Conservation (phyloP, 1,284 basidiomycete genomes). For the Apiotrichum domesticum region DNA sequence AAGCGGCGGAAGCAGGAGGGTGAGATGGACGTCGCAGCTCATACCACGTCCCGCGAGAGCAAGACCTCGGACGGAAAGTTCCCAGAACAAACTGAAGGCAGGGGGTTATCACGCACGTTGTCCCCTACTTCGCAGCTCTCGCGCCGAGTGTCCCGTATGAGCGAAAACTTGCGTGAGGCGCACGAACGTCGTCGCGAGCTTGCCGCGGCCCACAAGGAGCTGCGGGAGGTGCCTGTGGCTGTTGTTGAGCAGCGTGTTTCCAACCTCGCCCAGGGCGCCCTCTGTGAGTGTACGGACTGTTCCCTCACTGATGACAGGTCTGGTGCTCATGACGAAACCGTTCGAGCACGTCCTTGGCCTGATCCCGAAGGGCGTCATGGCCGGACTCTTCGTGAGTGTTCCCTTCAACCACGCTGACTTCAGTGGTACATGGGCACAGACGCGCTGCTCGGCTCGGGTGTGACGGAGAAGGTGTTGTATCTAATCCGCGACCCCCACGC, state of each 20-base stretch:
- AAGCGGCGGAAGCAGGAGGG: neutral
- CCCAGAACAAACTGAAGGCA: no score
- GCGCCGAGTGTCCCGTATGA: slow-evolving; percentile 1
- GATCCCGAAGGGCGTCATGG: slow-evolving; percentile 61
- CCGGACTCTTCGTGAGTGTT: slow-evolving; percentile 52
- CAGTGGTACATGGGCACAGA: slow-evolving; percentile 86
- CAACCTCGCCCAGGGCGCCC: slow-evolving; percentile 73
- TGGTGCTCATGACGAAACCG: slow-evolving; percentile 69
- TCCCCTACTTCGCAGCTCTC: neutral
- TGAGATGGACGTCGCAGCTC: neutral
- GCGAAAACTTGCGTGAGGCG: slow-evolving; percentile 1
- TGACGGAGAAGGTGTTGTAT: slow-evolving; percentile 76
- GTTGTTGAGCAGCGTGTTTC: slow-evolving; percentile 86
- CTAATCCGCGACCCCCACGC: slow-evolving; percentile 68
- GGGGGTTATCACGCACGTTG: neutral
- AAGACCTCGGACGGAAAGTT: neutral
- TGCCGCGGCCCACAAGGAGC: slow-evolving; percentile 26
- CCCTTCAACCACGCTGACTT: neutral
- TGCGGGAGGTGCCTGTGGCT: slow-evolving; percentile 61
- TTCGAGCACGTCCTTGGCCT: slow-evolving; percentile 71
- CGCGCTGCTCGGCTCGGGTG: slow-evolving; percentile 74
- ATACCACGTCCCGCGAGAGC: neutral
- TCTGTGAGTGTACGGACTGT: slow-evolving; percentile 53
- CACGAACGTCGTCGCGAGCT: slow-evolving; percentile 5
- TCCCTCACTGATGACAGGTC: slow-evolving; percentile 25